Percentiles rank a stretch among this genome's conserved stretches.
Evolutionary conservation across 1,284 basidiomycete species (phyloP).

Genomic region (Trichosporon sp.): DNA sequence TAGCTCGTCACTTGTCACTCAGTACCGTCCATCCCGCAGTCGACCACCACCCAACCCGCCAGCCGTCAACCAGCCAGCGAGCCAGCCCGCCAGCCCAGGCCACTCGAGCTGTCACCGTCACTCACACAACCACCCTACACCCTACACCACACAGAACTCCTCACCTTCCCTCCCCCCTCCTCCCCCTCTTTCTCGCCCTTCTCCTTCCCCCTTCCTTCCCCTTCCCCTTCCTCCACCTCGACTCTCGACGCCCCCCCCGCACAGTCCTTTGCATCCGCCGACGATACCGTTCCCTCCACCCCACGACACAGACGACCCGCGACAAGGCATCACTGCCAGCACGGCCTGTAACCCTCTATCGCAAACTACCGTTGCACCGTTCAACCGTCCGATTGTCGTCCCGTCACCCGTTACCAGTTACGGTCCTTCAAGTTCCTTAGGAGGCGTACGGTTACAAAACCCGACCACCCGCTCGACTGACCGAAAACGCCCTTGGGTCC

Average conservation of each 20-base stretch:
- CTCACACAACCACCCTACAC: background rate
- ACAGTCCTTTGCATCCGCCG: constrained; percentile 13
- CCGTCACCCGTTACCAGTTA: constrained; percentile 9
- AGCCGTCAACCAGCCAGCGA: background rate
- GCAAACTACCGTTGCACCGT: background rate
- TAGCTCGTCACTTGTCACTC: constrained; percentile 8
- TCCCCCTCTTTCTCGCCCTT: background rate
- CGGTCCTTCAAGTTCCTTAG: background rate
- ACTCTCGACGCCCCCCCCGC: background rate
- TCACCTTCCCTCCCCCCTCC: background rate
- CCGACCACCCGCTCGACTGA: background rate
- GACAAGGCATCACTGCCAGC: background rate
- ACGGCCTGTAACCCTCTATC: background rate
- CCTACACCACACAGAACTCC: too few relatives aligned
- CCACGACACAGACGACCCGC: constrained; percentile 6
- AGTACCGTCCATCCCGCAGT: background rate
- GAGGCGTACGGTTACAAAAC: background rate
- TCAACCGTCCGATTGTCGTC: background rate
- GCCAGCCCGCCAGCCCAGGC: background rate
- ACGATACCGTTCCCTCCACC: background rate
- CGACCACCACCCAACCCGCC: background rate
- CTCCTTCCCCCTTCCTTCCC: background rate
- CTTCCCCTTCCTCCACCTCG: background rate
- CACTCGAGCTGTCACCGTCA: background rate
- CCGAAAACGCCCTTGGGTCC: background rate